Evolutionary conservation across 2,329 filamentous ascomycete species (phyloP), one percentile per base, ranked within the genome.

Genomic region (Diplodia seriata): DNA sequence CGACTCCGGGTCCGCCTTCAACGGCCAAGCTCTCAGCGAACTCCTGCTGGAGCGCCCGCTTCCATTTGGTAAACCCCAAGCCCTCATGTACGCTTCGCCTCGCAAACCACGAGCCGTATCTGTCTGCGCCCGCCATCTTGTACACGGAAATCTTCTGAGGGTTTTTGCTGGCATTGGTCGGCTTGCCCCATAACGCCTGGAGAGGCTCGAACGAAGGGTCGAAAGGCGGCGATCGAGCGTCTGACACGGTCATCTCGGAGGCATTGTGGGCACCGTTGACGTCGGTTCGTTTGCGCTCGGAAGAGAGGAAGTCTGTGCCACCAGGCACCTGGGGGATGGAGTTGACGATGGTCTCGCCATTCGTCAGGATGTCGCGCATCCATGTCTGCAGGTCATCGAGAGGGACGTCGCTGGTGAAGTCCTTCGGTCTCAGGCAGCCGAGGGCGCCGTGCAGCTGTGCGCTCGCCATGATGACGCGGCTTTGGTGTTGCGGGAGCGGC

Each of bases 31-130:
- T 92, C 79, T 94, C 91, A 0, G 86, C 83, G 76, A 97, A 95
- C 81, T 98, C 94, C 26, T 85, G 84, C 76, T 91, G 85, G 74
- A 97, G 85, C 3, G 90, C 93, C 62, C 84, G 84, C 81, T 89
- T 91, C 89, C 93, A 97, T 75, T 87, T 89, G 23, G 87, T 85
- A 77, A 96, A 97, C 0, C 89, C 84, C 23, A 96, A 77, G 0
- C 90, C 91, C 72, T 91, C 88, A 74, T 97, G 93, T 23, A 97
- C 84, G 76, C 93, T 97, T 59, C 91, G 84, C 67, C 94, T 84
- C 29, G 92, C 92, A 79, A 97, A 98, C 94, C 94, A 98, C 8
- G 91, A 85, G 2, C 94, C 94, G 71, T 90, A 90, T 47, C 92
- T 89, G 78, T 98, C 94, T 73, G 91, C 90, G 2, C 90, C 87